Evolutionary conservation across 2,329 filamentous ascomycete genomes (phyloP).

Genomic region (Cercospora canescens): DNA sequence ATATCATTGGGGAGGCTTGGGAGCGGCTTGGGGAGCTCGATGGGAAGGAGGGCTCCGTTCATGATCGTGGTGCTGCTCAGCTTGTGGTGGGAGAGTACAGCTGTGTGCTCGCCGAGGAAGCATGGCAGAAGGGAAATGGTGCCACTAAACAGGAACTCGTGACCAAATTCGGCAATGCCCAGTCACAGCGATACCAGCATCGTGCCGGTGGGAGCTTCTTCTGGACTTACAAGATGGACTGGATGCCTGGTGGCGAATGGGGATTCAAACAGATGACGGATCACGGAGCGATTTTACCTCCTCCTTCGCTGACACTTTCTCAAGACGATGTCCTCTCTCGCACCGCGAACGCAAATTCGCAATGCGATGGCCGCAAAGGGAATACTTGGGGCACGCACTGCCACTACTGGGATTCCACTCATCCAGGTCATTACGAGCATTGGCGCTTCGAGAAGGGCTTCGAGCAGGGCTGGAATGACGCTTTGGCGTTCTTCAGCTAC

Average conservation of each 20-base stretch:
- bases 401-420: conserved; percentile 51
- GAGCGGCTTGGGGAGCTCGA: conserved; percentile 49
- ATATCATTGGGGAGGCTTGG: conserved; percentile 51
- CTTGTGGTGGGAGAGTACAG: conserved; percentile 60
- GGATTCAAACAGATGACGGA: conserved; percentile 57
- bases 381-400: conserved; percentile 47
- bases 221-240: conserved; percentile 64
- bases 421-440: conserved; percentile 51
- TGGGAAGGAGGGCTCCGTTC: conserved; percentile 49
- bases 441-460: conserved; percentile 58
- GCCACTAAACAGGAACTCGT: conserved; percentile 42
- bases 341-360: conserved; percentile 42
- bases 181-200: conserved; percentile 52
- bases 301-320: conserved; percentile 41
- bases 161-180: conserved; percentile 49
- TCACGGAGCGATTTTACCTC: conserved; percentile 44
- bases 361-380: conserved; percentile 39
- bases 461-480: conserved; percentile 58
- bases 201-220: conserved; percentile 56
- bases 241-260: conserved; percentile 64
- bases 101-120: conserved; percentile 55
- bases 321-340: conserved; percentile 40
- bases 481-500: conserved; percentile 52
- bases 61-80: conserved; percentile 52
- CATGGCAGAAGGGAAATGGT: conserved; percentile 44